These are phyloP conservation scores for Aquilaria sinensis DNA, from an alignment of 345 rosid genomes.

Conservation along the genomic window DNA sequence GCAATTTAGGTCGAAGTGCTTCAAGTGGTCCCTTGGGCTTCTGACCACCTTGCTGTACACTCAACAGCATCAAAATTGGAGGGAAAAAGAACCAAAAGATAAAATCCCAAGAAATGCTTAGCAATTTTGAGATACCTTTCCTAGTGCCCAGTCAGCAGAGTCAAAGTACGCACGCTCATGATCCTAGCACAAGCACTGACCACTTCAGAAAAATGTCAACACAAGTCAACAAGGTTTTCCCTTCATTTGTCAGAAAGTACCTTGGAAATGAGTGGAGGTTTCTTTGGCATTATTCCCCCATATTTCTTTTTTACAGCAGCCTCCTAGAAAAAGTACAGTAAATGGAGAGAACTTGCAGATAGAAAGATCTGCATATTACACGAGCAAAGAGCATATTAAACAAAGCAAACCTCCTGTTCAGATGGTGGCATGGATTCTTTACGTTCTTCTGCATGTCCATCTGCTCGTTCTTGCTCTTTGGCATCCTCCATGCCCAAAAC, in stretches of 20 bases:
- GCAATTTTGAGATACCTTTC: conserved; percentile 53
- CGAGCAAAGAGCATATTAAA: background rate
- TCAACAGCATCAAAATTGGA: conserved; percentile 7
- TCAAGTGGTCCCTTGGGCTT: conserved; percentile 99
- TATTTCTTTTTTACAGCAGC: conserved; percentile 73
- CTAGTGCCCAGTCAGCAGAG: conserved; percentile 99
- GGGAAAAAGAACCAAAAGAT: conserved; percentile 9
- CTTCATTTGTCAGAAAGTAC: conserved; percentile 23
- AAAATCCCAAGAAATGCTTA: background rate
- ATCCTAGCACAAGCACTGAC: conserved; percentile 47
- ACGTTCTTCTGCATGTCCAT: conserved; percentile 34
- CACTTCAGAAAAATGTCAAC: conserved; percentile 6
- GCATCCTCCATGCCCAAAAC: conserved; percentile 47
- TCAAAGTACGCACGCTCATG: conserved; percentile 97
- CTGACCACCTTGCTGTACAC: conserved; percentile 86
- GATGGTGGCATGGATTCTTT: conserved; percentile 49
- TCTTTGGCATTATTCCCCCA: conserved; percentile 95
- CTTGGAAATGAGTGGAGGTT: conserved; percentile 98
- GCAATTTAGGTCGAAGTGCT: conserved; percentile 98
- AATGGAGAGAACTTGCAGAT: conserved; percentile 1
- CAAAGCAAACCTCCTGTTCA: conserved; percentile 51
- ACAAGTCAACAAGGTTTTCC: background rate
- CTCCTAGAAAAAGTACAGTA: conserved; percentile 38
- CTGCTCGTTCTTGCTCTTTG: conserved; percentile 41
- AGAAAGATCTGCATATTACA: background rate